Evolutionary conservation across 805 yeast species (phyloP), one percentile per base, ranked within the genome.

Genomic region (Barnettozyma pratensis): DNA sequence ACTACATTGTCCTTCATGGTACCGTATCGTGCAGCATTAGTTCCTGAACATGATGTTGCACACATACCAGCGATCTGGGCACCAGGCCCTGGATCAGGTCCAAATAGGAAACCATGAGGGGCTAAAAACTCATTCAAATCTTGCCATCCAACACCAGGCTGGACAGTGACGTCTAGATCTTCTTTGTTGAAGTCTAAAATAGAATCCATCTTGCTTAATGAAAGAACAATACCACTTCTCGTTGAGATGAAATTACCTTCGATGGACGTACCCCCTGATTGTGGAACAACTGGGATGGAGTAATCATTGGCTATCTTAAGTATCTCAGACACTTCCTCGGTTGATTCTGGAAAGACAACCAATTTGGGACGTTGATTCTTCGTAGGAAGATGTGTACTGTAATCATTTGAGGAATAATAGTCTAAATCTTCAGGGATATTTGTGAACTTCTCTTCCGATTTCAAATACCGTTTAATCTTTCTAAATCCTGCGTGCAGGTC

Each of bases 81-180:
- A 41, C 89, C 88, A 14, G 92, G 90, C 39, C 90, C 90, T 1
- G 80, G 80, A 61, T 85, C 92, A 10, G 86, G 85, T 1, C 92
- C 94, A 56, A 87, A 79, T 62, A 87, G 60, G 27, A 81, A 65
- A 0, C 77, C 77, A 41, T 74, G 64, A 3, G 73, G 74, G 10
- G 59, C 64, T 42, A 82, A 62, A 46, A 65, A 75, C 27, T 77
- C 80, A 50, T 76, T 77, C 49, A 86, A 67, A 34, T 80, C 81
- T 63, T 81, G 85, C 91, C 94, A 86, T 4, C 85, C 85, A 8
- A 87, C 81, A 29, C 91, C 91, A 1, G 90, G 86, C 57, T 85
- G 85, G 0, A 86, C 87, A 5, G 76, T 77, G 26, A 83, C 75
- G 60, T 86, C 94, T 55, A 86, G 65, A 63, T 86, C 95, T 8